Percentiles rank a stretch among this genome's conserved stretches.
Evolutionary conservation across 306 rosid species (phyloP).

Genomic region (Astragalus glycyphyllos): DNA sequence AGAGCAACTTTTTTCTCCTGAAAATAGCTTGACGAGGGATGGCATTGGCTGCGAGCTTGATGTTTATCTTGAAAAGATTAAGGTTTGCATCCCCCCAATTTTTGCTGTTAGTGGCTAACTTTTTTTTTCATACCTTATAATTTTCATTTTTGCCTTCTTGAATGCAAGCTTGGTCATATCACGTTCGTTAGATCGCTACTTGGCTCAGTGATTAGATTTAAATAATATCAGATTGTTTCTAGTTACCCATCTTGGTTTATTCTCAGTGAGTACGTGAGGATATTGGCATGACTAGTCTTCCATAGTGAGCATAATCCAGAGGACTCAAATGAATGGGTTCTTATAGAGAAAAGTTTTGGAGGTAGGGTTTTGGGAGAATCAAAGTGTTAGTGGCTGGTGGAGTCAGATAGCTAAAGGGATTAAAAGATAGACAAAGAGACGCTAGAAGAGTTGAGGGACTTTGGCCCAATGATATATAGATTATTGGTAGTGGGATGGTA

Average conservation of each 20-base stretch:
- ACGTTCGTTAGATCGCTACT: constrained; percentile 8
- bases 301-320: constrained; percentile 4
- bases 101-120: constrained; percentile 4
- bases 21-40: constrained; percentile 59
- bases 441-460: not conserved
- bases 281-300: constrained; percentile 5
- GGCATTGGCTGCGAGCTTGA: constrained; percentile 65
- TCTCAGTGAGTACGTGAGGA: not conserved
- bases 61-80: constrained; percentile 71
- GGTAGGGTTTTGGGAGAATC: not conserved
- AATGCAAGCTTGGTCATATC: constrained; percentile 30
- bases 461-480: not conserved
- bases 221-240: constrained; percentile 23
- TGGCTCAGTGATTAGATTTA: constrained; percentile 16
- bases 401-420: not conserved
- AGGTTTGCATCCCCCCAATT: constrained; percentile 56
- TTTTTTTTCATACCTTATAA: not conserved
- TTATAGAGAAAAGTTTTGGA: not conserved
- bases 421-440: not conserved
- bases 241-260: constrained; percentile 16
- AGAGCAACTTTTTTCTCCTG: constrained; percentile 88
- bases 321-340: not conserved
- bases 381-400: not conserved
- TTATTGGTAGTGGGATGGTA: not conserved
- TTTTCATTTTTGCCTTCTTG: constrained; percentile 24